Conservation (phyloP, 495 filamentous ascomycete genomes). For the Hyaloscypha variabilis region DNA sequence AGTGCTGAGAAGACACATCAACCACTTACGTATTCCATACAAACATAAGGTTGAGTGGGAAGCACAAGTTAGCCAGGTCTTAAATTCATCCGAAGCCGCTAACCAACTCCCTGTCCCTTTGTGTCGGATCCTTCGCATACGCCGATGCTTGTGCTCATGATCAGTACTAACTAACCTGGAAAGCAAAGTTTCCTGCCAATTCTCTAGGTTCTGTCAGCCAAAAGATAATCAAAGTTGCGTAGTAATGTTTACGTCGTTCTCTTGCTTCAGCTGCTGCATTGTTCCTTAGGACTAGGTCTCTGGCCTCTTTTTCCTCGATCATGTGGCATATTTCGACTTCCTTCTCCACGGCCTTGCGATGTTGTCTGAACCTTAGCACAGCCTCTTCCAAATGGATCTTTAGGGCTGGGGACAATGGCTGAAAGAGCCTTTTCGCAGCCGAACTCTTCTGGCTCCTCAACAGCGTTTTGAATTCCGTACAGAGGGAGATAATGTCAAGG, state of each 20-base stretch:
- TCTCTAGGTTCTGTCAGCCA: slow-evolving; percentile 2
- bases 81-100: slow-evolving; percentile 9
- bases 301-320: slow-evolving; percentile 29
- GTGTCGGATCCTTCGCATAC: slow-evolving; percentile 21
- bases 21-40: slow-evolving; percentile 29
- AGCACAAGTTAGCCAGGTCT: slow-evolving; percentile 10
- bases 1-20: background rate
- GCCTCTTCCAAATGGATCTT: slow-evolving; percentile 29
- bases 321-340: slow-evolving; percentile 36
- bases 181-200: slow-evolving; percentile 19
- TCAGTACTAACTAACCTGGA: slow-evolving; percentile 17
- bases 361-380: slow-evolving; percentile 31
- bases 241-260: slow-evolving; percentile 14
- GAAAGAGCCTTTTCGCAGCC: slow-evolving; percentile 18
- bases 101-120: slow-evolving; percentile 26
- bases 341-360: slow-evolving; percentile 33
- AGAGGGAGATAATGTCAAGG: slow-evolving; percentile 43
- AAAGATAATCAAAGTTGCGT: slow-evolving; percentile 8
- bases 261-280: slow-evolving; percentile 20
- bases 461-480: slow-evolving; percentile 36
- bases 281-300: slow-evolving; percentile 15
- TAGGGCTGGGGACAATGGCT: slow-evolving; percentile 21
- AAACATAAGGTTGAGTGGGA: slow-evolving; percentile 28
- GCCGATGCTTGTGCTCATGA: slow-evolving; percentile 24
- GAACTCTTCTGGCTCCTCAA: slow-evolving; percentile 33